Base-by-base conservation (phyloP, 1,284 basidiomycete genomes). In the Malassezia equina region DNA sequence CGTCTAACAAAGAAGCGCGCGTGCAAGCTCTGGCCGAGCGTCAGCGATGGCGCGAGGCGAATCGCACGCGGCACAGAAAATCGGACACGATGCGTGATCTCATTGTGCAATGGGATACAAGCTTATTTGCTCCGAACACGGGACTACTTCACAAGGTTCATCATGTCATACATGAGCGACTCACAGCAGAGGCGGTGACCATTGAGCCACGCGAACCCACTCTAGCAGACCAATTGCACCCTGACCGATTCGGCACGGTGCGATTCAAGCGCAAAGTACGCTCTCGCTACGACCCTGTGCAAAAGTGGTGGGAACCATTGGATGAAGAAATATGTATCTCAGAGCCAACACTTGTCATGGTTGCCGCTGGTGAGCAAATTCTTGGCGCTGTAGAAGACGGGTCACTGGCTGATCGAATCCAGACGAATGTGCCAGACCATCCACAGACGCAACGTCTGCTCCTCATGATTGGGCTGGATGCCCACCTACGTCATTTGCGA, bases 11-110 rank as follows among this genome's bases (percentile, higher is more conserved):
- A n/a, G 47, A 19, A 5, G 40, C 23, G 13, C 52, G 47, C 1
- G n/a, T 55, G 4, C 17, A 15, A 7, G 52, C 23, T 25, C 29
- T 55, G 8, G 42, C 29, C 0, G 25, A 34, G 4, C 32, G 33
- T 2, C 46, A 55, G n/a, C 47, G 55, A 33, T 52, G 49, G 49
- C 49, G 55, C 29, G 50, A 57, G 8, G 55, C 55, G n/a, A 57
- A 57, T 36, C 47, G 50, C 7, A 32, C 46, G 2, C 49, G 55
- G 2, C 55, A 46, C 13, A 12, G 44, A 19, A 40, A 36, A n/a
- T 32, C 50, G 7, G 55, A 57, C 28, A 52, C 55, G 13, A 57
- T 57, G 55, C 34, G 34, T 9, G 55, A 57, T 39, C 24, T 57
- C 9, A 47, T 52, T 27, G 31, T 57, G 5, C 29, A 39, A 6